Conservation (phyloP, 345 rosid species). For the Erysimum cheiranthoides region DNA sequence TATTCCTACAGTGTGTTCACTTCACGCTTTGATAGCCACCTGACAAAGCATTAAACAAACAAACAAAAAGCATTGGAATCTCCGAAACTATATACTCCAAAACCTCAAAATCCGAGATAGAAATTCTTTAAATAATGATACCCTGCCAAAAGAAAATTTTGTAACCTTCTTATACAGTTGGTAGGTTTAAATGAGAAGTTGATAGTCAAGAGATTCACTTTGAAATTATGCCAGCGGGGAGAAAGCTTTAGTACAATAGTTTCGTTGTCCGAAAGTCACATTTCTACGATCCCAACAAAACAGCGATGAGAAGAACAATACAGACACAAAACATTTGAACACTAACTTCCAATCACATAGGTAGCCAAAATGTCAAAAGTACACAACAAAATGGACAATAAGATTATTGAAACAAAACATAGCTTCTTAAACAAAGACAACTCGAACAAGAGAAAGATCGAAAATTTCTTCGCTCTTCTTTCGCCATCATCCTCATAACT, state of each 20-base stretch:
- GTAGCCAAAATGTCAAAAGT: conserved; percentile 36
- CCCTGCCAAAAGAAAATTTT: background rate
- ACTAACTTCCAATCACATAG: conserved; percentile 32
- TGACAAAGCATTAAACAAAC: conserved; percentile 1
- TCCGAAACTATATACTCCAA: background rate
- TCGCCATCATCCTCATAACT: conserved; percentile 50
- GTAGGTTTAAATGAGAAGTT: background rate
- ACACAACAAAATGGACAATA: conserved; percentile 30
- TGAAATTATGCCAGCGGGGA: background rate
- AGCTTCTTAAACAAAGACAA: conserved; percentile 37
- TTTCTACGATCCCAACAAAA: conserved; percentile 34
- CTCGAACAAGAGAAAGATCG: conserved; percentile 27
- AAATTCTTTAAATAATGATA: background rate
- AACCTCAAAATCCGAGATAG: background rate
- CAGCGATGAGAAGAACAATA: conserved; percentile 40
- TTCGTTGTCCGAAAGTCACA: conserved; percentile 31
- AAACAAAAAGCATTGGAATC: background rate
- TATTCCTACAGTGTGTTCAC: background rate
- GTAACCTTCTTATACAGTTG: background rate
- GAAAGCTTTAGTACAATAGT: conserved; percentile 16
- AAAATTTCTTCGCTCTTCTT: conserved; percentile 21
- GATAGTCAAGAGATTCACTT: background rate
- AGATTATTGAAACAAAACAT: conserved; percentile 35
- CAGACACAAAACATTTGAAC: conserved; percentile 18
- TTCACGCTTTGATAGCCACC: background rate